Base-by-base conservation (phyloP, 2,329 filamentous ascomycete species). In the Cordyceps cicadae region DNA sequence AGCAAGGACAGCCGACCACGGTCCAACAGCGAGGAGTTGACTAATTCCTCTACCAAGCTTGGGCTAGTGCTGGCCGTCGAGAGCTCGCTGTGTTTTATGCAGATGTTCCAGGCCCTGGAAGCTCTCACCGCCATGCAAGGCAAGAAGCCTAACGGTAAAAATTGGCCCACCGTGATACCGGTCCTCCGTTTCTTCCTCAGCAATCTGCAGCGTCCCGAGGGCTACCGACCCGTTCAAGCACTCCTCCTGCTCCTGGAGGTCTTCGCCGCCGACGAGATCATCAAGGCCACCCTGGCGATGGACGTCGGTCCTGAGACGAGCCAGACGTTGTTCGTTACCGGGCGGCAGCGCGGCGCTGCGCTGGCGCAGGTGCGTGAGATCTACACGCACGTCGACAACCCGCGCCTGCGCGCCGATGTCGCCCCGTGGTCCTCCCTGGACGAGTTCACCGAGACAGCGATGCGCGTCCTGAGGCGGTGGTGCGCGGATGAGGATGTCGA, bases 11-110 rank as follows among this genome's bases (percentile, higher is more conserved):
- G 32, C 26, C 49, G 32, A 11, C 54, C 53, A n/a, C 53, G 53
- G n/a, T 45, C 39, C 19, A 14, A 34, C 65, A 6, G 68, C 67
- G 19, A 62, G 66, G 7, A 66, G 69, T 41, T 72, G n/a, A 59
- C 70, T 7, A 74, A 74, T 26, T 69, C 72, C 57, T 77, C 76
- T 29, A 68, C 72, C 57, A 77, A 76, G 65, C 70, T 74, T n/a
- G 74, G 73, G 37, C 74, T 72, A 34, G 74, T 74, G 0, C 70
- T 80, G 12, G 76, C 76, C 39, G 70, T 82, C 9, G 80, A 82
- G 65, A 79, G 79, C 68, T 74, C 80, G 21, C 68, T 82, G 58
- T 75, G 78, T 5, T 85, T 82, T 65, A 79, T 84, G 72, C 71
- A 81, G 15, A 76, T 77, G 1, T 84, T 84, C 68, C 75, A 81